Base-by-base conservation (phyloP, 352 stramenopile species). In the Phytophthora ohioensis region DNA sequence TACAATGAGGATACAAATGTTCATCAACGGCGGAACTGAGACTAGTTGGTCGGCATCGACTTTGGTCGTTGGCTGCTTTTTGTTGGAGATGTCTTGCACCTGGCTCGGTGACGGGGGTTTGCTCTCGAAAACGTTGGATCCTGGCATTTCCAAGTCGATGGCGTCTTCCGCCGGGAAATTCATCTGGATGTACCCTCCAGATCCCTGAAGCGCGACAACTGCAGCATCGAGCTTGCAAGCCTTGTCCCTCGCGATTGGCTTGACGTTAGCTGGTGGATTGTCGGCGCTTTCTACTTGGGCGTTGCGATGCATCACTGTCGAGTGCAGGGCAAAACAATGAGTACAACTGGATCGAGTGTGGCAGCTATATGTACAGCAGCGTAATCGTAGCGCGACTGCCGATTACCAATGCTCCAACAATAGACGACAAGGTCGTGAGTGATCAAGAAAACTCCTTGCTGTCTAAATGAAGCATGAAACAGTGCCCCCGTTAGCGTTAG, bases 1-100 rank as follows among this genome's bases (percentile, higher is more conserved):
- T 7, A 97, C 91, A 55, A 97, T 87, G 81, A 97, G 92, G 67
- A 97, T 95, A 47, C 92, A 92, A 30, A 97, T 76, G 32, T 58
- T 89, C 84, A 97, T 87, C 2, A 43, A 13, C 3, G 81, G 78
- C 17, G 73, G 67, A 15, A 64, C 43, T 5, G 47, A 62, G 31
- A 70, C 54, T 6, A 70, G 15, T 2, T 5, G 39, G 15, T 63
- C 52, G 2, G 15, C 5, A 8, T 48, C 43, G n/a, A 30, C 8
- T 32, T 45, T 46, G 46, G 6, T n/a, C n/a, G 4, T 42, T 8
- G 11, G 36, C 42, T 47, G 54, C 36, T 52, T 48, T 30, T 4
- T 32, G 27, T 31, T 13, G 8, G 36, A 10, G 21, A 2, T 31
- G 53, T 38, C 32, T 45, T 21, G 54, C 42, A 17, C 21, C 10